A percentile compares a stretch with the other conserved stretches of the same genome.
These are phyloP conservation scores for Pseudopyricularia javanii DNA, from an alignment of 2,329 filamentous ascomycete species.

Conservation along the genomic window DNA sequence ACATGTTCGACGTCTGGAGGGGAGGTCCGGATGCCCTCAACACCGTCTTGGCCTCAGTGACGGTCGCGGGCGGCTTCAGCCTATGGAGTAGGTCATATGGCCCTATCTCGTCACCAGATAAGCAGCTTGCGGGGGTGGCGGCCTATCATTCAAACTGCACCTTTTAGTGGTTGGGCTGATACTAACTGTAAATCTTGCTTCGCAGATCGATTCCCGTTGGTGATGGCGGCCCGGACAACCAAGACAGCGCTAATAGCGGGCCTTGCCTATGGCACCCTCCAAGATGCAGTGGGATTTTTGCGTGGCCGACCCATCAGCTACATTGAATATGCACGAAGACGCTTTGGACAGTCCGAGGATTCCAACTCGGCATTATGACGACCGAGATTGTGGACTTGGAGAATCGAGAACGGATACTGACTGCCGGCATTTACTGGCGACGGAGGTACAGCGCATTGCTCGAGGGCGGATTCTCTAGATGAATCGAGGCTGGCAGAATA, in stretches of 20 bases:
- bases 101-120: not conserved
- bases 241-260: slow-evolving; percentile 70
- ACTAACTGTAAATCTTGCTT: slow-evolving; percentile 1
- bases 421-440: too few species aligned
- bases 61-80: slow-evolving; percentile 78
- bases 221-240: slow-evolving; percentile 65
- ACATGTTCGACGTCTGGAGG: slow-evolving; percentile 66
- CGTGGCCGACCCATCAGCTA: slow-evolving; percentile 66
- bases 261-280: slow-evolving; percentile 64
- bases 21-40: slow-evolving; percentile 64
- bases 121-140: not conserved
- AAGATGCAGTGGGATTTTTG: slow-evolving; percentile 59
- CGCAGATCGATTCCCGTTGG: slow-evolving; percentile 66
- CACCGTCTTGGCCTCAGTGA: slow-evolving; percentile 71
- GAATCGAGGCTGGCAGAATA: not conserved
- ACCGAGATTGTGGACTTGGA: not conserved
- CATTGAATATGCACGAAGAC: slow-evolving; percentile 32
- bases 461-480: not conserved
- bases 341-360: not conserved
- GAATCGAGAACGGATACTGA: not conserved
- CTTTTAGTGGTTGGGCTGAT: not conserved
- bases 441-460: too few species aligned
- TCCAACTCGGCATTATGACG: not conserved
- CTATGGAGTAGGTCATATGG: slow-evolving; percentile 54
- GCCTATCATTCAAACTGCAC: not conserved